These are phyloP conservation scores for Loxodes magnus DNA, from an alignment of 73 alveolate genomes.

Conservation along the genomic window DNA sequence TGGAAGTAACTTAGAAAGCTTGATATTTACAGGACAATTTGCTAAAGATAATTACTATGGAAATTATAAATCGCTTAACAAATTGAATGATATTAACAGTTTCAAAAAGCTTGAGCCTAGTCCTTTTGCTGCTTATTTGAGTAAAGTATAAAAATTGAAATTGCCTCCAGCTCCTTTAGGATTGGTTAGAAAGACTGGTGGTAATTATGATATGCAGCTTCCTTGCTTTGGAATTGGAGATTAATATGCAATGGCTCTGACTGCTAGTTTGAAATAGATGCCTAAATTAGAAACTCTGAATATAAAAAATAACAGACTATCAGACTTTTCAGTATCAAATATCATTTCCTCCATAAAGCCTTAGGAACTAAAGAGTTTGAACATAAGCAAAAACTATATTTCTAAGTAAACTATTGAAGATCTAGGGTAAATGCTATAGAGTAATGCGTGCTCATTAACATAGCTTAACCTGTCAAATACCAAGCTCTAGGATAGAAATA, in stretches of 20 bases:
- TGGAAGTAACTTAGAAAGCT: no score
- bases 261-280: neutral
- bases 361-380: neutral
- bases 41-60: no score
- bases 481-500: no score
- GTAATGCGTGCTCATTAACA: no score
- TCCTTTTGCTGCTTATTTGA: conserved; percentile 7
- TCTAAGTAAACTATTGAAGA: neutral
- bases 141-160: neutral
- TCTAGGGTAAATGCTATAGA: neutral
- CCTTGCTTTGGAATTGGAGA: conserved; percentile 13
- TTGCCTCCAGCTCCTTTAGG: conserved; percentile 9
- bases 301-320: conserved; percentile 1
- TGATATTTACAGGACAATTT: no score
- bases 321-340: neutral
- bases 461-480: no score
- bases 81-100: no score
- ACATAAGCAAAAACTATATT: neutral
- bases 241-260: conserved; percentile 3
- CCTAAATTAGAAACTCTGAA: neutral
- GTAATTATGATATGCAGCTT: neutral
- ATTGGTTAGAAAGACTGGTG: conserved; percentile 5
- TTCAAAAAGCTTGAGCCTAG: conserved; percentile 6
- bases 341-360: neutral
- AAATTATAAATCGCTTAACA: no score